phyloP scores from a whole-genome alignment of 768 basidiomycete genomes.

The Lactifluus pinguis region DNA sequence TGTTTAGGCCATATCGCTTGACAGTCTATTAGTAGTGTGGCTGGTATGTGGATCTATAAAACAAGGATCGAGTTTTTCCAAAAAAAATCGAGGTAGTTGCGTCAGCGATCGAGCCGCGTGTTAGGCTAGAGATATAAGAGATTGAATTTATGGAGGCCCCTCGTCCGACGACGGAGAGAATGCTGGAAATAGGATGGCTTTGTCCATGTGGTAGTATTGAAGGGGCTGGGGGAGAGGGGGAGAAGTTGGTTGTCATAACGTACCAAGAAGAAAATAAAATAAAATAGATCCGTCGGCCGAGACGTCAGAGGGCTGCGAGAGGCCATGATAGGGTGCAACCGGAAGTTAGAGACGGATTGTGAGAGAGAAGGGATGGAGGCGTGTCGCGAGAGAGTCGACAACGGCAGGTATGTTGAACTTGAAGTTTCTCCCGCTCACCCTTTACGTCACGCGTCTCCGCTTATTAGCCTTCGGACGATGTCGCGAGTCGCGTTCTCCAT shows the following conservation, averaged over 20 bases:
- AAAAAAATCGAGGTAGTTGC: neutral
- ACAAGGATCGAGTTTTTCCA: neutral
- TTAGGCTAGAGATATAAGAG: no score
- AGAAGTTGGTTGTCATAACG: conserved; percentile 16
- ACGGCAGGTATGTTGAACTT: no score
- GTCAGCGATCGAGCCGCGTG: neutral
- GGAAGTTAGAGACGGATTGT: no score
- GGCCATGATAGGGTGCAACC: neutral
- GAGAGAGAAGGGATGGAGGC: no score
- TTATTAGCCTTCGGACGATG: no score
- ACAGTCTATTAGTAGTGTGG: conserved; percentile 60
- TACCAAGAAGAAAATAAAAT: conserved; percentile 65
- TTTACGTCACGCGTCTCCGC: no score
- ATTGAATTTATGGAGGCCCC: no score
- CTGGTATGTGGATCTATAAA: conserved; percentile 52
- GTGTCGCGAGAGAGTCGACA: no score
- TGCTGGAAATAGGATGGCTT: neutral
- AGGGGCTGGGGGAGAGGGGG: no score
- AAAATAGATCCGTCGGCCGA: conserved; percentile 58
- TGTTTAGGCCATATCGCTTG: conserved; percentile 54
- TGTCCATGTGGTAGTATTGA: no score
- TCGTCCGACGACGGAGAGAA: neutral
- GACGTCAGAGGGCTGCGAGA: conserved; percentile 35
- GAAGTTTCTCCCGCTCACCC: no score
- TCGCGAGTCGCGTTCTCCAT: no score